phyloP scores from a whole-genome alignment of 1,284 basidiomycete species.

The Takashimella tepidaria region DNA sequence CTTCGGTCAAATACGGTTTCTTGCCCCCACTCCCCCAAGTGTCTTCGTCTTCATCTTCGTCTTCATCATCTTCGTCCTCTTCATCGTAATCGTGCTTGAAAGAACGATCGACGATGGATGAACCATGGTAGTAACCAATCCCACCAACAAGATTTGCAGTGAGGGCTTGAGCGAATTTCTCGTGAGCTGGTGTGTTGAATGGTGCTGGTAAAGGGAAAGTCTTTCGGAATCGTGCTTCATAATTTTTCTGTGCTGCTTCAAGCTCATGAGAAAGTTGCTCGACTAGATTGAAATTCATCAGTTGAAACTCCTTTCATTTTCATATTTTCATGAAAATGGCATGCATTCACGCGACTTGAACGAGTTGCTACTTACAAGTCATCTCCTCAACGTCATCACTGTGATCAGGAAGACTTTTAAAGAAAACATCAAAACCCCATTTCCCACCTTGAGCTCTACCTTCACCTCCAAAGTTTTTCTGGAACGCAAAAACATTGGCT shows the following conservation, averaged over 20 bases:
- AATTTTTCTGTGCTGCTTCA: constrained; percentile 59
- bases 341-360: too few relatives aligned
- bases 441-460: constrained; percentile 8
- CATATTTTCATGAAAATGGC: too few relatives aligned
- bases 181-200: constrained; percentile 49
- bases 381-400: constrained; percentile 5
- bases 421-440: constrained; percentile 30
- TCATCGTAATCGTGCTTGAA: constrained; percentile 82
- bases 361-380: constrained; percentile 7
- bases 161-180: constrained; percentile 75
- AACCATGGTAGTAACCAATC: constrained; percentile 91
- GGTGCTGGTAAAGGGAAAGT: constrained; percentile 62
- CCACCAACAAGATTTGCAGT: constrained; percentile 86
- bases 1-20: constrained; percentile 52
- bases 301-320: too few relatives aligned
- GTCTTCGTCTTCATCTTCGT: constrained; percentile 34
- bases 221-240: constrained; percentile 61
- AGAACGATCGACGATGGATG: constrained; percentile 74
- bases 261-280: constrained; percentile 60
- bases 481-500: constrained; percentile 74
- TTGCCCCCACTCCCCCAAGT: constrained; percentile 21
- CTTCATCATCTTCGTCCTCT: constrained; percentile 60
- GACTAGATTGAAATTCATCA: too few relatives aligned
- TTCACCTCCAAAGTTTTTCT: constrained; percentile 57
- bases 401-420: constrained; percentile 11